phyloP scores from a whole-genome alignment of 176 grass and related monocot genomes.

The Ampelocalamus luodianensis region DNA sequence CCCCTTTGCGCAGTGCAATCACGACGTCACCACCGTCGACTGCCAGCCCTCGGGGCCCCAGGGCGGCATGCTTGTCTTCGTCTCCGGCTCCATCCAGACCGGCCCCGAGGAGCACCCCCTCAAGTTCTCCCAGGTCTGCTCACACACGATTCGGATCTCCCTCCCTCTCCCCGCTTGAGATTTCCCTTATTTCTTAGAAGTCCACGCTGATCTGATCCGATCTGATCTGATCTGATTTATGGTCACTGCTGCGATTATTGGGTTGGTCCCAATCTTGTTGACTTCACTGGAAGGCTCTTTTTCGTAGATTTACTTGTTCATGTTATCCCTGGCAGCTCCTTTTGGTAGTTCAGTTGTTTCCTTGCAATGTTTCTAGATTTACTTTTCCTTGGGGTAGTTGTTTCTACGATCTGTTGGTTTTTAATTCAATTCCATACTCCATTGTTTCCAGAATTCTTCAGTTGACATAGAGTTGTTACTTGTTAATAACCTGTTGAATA shows the following conservation, averaged over 20 bases:
- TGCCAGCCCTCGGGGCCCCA: constrained; percentile 79
- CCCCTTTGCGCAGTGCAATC: constrained; percentile 71
- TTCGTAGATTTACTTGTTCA: background rate
- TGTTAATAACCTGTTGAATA: background rate
- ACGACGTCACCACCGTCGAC: constrained; percentile 75
- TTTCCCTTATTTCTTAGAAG: background rate
- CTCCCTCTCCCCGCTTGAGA: background rate
- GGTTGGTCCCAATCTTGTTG: background rate
- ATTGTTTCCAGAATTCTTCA: background rate
- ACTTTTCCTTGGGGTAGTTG: background rate
- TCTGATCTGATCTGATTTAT: background rate
- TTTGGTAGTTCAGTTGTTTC: background rate
- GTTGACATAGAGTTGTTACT: background rate
- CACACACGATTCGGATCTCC: background rate
- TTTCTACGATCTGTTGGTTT: background rate
- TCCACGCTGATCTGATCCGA: background rate
- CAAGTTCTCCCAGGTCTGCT: constrained; percentile 83
- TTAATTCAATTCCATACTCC: background rate
- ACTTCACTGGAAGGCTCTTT: background rate
- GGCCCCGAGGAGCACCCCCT: constrained; percentile 60
- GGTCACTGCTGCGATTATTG: background rate
- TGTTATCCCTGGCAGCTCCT: background rate
- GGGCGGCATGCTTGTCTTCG: constrained; percentile 84
- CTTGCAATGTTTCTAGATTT: background rate
- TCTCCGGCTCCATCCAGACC: constrained; percentile 65